Evolutionary conservation across 305 asterid genomes (phyloP).

Genomic region (Solanum hybrid): DNA sequence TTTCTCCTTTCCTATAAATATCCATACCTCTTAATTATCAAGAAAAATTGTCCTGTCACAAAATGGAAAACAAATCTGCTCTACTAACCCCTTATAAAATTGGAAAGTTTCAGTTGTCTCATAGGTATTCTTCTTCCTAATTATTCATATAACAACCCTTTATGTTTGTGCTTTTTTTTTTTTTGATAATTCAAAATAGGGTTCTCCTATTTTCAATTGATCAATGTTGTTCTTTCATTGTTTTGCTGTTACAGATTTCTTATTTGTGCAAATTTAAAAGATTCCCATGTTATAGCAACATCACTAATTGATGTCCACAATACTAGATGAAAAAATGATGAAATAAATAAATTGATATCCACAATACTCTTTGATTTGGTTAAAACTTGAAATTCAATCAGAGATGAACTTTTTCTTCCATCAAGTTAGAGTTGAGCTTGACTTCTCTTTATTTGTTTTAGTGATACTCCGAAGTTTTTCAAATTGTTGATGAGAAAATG

Average conservation of each 20-base stretch:
- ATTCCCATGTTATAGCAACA: background rate
- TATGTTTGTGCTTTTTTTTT: too few relatives aligned
- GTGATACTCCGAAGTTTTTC: background rate
- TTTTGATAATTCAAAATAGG: background rate
- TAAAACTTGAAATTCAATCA: background rate
- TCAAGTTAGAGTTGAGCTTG: background rate
- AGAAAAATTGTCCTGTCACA: background rate
- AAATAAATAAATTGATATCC: too few relatives aligned
- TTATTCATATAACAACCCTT: too few relatives aligned
- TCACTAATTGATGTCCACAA: too few relatives aligned
- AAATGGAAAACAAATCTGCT: slow-evolving; percentile 23
- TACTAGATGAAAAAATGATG: background rate
- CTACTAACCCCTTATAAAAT: slow-evolving; percentile 42
- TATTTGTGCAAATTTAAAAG: background rate
- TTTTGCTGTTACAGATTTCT: background rate
- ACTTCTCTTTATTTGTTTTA: too few relatives aligned
- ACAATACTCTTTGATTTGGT: too few relatives aligned
- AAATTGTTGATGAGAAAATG: background rate
- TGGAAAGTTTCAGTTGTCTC: slow-evolving; percentile 25
- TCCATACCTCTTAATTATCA: background rate
- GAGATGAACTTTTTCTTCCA: background rate
- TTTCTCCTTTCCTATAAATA: background rate
- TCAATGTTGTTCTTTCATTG: too few relatives aligned
- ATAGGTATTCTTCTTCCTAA: background rate
- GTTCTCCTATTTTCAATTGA: too few relatives aligned